These are phyloP conservation scores for Talinum fruticosum DNA, from an alignment of 148 eudicot genomes.

Conservation along the genomic window DNA sequence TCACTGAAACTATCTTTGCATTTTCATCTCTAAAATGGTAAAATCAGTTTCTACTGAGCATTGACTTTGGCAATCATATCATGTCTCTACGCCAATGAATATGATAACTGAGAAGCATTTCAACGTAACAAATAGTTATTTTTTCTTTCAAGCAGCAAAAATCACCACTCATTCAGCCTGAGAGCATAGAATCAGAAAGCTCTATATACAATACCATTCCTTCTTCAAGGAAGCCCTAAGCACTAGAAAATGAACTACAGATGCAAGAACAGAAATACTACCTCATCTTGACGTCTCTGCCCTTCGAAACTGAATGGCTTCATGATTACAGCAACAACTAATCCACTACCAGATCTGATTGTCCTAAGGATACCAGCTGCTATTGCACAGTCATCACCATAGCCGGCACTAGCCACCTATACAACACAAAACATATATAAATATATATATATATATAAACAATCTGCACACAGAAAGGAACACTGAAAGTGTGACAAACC, in stretches of 20 bases:
- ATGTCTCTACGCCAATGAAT: not conserved
- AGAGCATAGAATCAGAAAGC: not conserved
- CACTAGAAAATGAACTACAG: not conserved
- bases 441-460: not conserved
- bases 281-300: constrained; percentile 90
- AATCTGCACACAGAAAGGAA: not conserved
- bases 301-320: constrained; percentile 97
- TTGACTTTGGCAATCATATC: not conserved
- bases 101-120: not conserved
- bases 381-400: constrained; percentile 58
- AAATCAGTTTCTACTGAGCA: not conserved
- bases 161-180: not conserved
- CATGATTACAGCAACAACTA: constrained; percentile 62
- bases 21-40: not conserved
- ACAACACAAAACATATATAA: constrained; percentile 17
- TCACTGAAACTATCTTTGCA: not conserved
- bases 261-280: constrained; percentile 15
- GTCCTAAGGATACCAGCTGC: constrained; percentile 54
- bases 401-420: constrained; percentile 93
- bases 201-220: not conserved
- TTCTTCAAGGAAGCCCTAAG: not conserved
- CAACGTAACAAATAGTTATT: not conserved
- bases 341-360: constrained; percentile 48
- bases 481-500: not conserved
- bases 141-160: not conserved